A percentile compares a stretch with the other conserved stretches of the same genome.
These are phyloP conservation scores for Sphaerosporella brunnea DNA, from an alignment of 495 filamentous ascomycete species.

Conservation along the genomic window DNA sequence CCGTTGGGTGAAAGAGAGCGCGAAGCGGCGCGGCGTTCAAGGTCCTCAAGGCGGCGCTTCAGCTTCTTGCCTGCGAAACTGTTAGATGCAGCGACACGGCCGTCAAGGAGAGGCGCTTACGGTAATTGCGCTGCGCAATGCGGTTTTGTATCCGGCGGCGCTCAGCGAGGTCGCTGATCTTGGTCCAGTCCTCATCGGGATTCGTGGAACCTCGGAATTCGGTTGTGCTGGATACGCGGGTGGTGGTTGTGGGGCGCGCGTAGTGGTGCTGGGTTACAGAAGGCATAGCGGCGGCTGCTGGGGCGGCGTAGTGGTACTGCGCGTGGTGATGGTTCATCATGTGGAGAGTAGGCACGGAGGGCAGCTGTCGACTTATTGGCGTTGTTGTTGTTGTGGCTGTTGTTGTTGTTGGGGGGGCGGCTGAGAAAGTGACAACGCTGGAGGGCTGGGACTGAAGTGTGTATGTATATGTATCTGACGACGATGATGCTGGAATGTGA, in stretches of 20 bases:
- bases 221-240: constrained; percentile 24
- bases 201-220: constrained; percentile 94
- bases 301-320: constrained; percentile 16
- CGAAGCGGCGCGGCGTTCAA: constrained; percentile 79
- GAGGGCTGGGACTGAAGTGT: too few species aligned
- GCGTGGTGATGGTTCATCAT: constrained; percentile 19
- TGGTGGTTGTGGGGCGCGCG: neutral
- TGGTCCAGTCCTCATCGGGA: constrained; percentile 97
- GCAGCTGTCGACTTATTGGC: too few species aligned
- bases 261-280: constrained; percentile 7
- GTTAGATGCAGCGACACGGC: constrained; percentile 13
- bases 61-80: constrained; percentile 73
- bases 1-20: constrained; percentile 38
- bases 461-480: neutral
- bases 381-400: too few species aligned
- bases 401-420: too few species aligned
- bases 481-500: neutral
- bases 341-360: too few species aligned
- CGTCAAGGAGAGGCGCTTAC: constrained; percentile 31
- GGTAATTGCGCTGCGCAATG: constrained; percentile 96
- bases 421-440: too few species aligned
- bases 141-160: constrained; percentile 89
- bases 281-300: constrained; percentile 19
- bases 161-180: constrained; percentile 94
- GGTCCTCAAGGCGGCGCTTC: constrained; percentile 90